Base-by-base conservation (phyloP, 116 monocot species). In the Papilionanthe hybrid region DNA sequence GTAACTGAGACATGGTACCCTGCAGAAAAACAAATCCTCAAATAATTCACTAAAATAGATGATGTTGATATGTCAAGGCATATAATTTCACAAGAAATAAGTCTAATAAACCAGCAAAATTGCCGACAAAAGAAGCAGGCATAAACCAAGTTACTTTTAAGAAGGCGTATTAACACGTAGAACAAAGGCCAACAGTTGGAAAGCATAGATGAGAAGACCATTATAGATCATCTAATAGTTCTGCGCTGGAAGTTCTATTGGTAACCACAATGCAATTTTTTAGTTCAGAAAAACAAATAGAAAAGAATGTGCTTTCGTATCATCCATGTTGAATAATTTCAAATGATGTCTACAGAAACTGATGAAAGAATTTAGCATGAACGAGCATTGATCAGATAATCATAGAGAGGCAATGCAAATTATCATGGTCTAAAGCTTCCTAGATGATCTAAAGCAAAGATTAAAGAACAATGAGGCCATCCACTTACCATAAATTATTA, bases 1-100 rank as follows among this genome's bases (percentile, higher is more conserved):
- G 90, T 69, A 92, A 78, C 77, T 92, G 94, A 76, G 91, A 84
- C 67, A 92, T 88, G 78, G 91, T 80, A 60, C 72, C 89, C 96
- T 92, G 84, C 81, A 75, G 85, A 0, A 75, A 50, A 47, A 75
- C 22, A 25, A 50, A 75, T 44, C 6, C 22, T 73, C 44, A 42
- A 53, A 11, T 49, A 49, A 41, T 7, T 73, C 29, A 44, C 23
- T 73, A 73, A 69, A 69, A 37, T 30, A 37, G 18, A 37, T 68
- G 5, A 68, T 22, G 68, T 68, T 17, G 27, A 10, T 30, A 30
- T 9, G 29, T 10, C 3, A 37, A 37, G 17, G 5, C 30, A 37
- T 37, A 30, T 13, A 68, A 29, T 30, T 68, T 68, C 29, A 29
- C 30, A 68, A 68, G 32, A 68, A 27, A 68, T 68, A 6, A 68